Evolutionary conservation across 1,284 basidiomycete genomes (phyloP).

Genomic region (Mycosarcoma maydis): DNA sequence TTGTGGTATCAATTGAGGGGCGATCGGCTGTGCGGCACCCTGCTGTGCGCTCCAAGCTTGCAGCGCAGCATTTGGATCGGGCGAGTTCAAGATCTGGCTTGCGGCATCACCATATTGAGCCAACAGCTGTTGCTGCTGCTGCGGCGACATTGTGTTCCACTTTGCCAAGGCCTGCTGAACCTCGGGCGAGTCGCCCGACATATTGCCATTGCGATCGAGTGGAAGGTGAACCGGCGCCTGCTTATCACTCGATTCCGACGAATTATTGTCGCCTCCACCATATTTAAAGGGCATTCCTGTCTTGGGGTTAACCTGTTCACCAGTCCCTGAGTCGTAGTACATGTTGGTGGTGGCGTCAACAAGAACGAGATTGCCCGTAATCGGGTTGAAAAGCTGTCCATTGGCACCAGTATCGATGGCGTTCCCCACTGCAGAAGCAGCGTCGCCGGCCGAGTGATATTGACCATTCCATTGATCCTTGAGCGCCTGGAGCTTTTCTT

Average conservation of each 20-base stretch:
- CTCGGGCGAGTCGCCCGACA: slow-evolving; percentile 16
- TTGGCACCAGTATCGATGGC: slow-evolving; percentile 32
- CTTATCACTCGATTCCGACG: not conserved
- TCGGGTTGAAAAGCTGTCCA: slow-evolving; percentile 42
- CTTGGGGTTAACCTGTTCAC: slow-evolving; percentile 30
- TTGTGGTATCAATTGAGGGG: not conserved
- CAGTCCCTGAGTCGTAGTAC: slow-evolving; percentile 38
- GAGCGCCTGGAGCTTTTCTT: slow-evolving; percentile 9
- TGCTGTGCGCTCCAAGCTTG: slow-evolving; percentile 17
- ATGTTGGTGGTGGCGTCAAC: slow-evolving; percentile 19
- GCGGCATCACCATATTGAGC: slow-evolving; percentile 20
- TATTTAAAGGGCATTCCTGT: slow-evolving; percentile 35
- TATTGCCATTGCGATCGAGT: slow-evolving; percentile 8
- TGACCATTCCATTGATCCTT: slow-evolving; percentile 13
- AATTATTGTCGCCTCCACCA: not conserved
- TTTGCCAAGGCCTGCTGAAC: slow-evolving; percentile 25
- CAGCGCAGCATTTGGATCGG: slow-evolving; percentile 27
- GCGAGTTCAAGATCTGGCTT: slow-evolving; percentile 25
- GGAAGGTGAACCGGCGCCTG: slow-evolving; percentile 7
- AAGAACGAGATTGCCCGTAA: slow-evolving; percentile 26
- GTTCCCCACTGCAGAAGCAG: slow-evolving; percentile 28
- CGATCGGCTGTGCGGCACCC: not conserved
- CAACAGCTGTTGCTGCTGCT: slow-evolving; percentile 36
- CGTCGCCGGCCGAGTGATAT: slow-evolving; percentile 24
- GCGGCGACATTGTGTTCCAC: slow-evolving; percentile 30